Evolutionary conservation across 805 yeast species (phyloP).

Genomic region (Myxozyma neotropica): DNA sequence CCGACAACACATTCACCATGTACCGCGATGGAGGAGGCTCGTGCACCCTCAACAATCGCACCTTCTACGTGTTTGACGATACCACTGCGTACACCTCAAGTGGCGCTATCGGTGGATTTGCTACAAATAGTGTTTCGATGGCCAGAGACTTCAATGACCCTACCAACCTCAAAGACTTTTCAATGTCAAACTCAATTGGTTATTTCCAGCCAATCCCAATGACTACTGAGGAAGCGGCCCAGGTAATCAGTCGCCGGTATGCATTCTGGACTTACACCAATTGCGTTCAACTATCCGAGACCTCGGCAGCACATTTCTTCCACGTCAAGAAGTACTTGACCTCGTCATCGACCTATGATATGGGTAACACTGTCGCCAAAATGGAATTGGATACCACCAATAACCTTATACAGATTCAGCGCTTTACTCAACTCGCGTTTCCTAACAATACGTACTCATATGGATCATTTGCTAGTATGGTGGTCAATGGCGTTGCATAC

Average conservation of each 20-base stretch:
- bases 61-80: slow-evolving; percentile 25
- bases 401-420: slow-evolving; percentile 13
- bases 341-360: neutral
- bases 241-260: slow-evolving; percentile 5
- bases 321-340: slow-evolving; percentile 12
- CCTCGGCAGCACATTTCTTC: slow-evolving; percentile 23
- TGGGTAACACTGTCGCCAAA: slow-evolving; percentile 27
- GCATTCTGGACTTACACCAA: slow-evolving; percentile 31
- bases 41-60: slow-evolving; percentile 26
- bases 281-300: slow-evolving; percentile 19
- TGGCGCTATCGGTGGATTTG: slow-evolving; percentile 14
- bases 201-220: slow-evolving; percentile 24
- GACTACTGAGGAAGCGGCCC: slow-evolving; percentile 15
- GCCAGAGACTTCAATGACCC: slow-evolving; percentile 10
- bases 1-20: slow-evolving; percentile 12
- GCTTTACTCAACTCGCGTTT: slow-evolving; percentile 10
- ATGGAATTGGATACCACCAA: slow-evolving; percentile 12
- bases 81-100: slow-evolving; percentile 13
- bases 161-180: slow-evolving; percentile 2
- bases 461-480: slow-evolving; percentile 29
- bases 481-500: slow-evolving; percentile 26
- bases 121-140: slow-evolving; percentile 9
- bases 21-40: slow-evolving; percentile 33
- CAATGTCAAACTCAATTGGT: slow-evolving; percentile 12
- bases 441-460: slow-evolving; percentile 18